Conservation (phyloP, 495 filamentous ascomycete species). For the Penicillium pulvis region DNA sequence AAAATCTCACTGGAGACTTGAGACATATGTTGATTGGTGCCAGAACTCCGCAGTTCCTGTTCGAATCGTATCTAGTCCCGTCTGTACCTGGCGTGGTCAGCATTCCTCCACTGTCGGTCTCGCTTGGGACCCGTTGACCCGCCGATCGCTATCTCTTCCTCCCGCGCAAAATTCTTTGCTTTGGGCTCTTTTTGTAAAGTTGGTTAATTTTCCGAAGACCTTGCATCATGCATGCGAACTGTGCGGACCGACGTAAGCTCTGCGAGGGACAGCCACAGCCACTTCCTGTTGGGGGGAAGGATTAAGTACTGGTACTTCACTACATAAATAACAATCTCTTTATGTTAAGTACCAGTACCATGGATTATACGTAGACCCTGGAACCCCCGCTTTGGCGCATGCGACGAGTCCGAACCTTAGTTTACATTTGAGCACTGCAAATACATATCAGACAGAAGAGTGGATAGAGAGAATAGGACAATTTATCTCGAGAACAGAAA, state of each 20-base stretch:
- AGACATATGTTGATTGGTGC: slow-evolving; percentile 3
- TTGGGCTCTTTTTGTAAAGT: neutral
- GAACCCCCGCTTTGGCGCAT: slow-evolving; percentile 6
- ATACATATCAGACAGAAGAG: neutral
- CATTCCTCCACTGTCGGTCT: slow-evolving; percentile 16
- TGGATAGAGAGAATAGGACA: neutral
- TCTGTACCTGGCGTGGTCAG: slow-evolving; percentile 15
- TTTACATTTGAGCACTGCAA: slow-evolving; percentile 1
- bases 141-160: slow-evolving; percentile 32
- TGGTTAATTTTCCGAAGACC: slow-evolving; percentile 14
- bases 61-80: slow-evolving; percentile 10
- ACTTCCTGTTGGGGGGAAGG: slow-evolving; percentile 1
- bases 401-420: slow-evolving; percentile 8
- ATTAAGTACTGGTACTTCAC: neutral
- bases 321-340: neutral
- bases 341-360: slow-evolving; percentile 1
- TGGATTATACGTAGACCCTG: neutral
- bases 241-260: slow-evolving; percentile 5
- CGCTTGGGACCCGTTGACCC: slow-evolving; percentile 15
- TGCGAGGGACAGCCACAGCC: neutral
- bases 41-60: slow-evolving; percentile 1
- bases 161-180: slow-evolving; percentile 11
- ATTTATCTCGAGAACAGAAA: neutral
- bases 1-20: neutral
- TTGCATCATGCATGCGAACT: slow-evolving; percentile 23